Conservation (phyloP, 2,329 filamentous ascomycete species). For the Calonectria pteridis region DNA sequence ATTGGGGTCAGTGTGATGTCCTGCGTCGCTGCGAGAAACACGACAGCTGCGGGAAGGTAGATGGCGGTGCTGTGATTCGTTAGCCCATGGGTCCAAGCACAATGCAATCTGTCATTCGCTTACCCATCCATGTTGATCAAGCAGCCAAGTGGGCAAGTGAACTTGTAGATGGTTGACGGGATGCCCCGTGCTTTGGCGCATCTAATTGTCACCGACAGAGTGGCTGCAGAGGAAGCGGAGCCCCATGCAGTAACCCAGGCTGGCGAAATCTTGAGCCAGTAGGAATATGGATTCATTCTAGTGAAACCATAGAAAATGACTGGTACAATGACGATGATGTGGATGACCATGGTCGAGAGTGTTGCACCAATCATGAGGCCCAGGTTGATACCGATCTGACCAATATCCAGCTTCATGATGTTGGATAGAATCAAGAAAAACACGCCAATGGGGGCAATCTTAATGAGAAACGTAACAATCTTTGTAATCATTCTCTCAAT, state of each 20-base stretch:
- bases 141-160: conserved; percentile 61
- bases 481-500: conserved; percentile 61
- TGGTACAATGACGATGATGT: conserved; percentile 61
- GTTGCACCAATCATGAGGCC: conserved; percentile 63
- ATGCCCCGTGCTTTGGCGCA: conserved; percentile 55
- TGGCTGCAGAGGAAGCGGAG: conserved; percentile 65
- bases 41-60: conserved; percentile 66
- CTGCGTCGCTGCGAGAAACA: conserved; percentile 65
- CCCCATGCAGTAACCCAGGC: conserved; percentile 69
- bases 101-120: conserved; percentile 9
- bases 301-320: conserved; percentile 56
- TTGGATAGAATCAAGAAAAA: conserved; percentile 67
- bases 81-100: not conserved
- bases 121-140: conserved; percentile 64
- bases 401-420: conserved; percentile 61
- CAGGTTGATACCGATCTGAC: conserved; percentile 61
- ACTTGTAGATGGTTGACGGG: conserved; percentile 59
- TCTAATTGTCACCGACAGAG: conserved; percentile 62
- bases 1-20: conserved; percentile 56
- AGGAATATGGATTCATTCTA: conserved; percentile 59
- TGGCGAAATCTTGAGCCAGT: conserved; percentile 61
- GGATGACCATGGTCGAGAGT: conserved; percentile 60
- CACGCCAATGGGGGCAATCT: conserved; percentile 63
- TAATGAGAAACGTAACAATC: conserved; percentile 62
- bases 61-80: conserved; percentile 59